phyloP scores from a whole-genome alignment of 495 filamentous ascomycete genomes.

The Talaromyces nanjingensis region DNA sequence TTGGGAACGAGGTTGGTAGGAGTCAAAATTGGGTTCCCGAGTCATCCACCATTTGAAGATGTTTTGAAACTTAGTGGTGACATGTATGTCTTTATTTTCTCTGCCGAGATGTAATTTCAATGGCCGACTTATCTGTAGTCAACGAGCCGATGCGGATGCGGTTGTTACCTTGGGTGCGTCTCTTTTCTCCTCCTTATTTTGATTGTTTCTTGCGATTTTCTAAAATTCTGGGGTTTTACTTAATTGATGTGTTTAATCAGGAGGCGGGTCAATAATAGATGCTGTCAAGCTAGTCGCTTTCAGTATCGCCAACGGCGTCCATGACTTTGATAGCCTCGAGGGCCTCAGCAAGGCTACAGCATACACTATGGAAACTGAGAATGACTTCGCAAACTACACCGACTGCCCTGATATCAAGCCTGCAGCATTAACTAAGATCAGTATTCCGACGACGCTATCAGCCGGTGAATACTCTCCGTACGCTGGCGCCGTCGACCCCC shows the following conservation, averaged over 20 bases:
- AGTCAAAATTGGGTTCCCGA: slow-evolving; percentile 1
- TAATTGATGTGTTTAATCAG: neutral
- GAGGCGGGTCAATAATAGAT: slow-evolving; percentile 5
- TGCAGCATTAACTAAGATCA: slow-evolving; percentile 1
- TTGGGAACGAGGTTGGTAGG: slow-evolving; percentile 2
- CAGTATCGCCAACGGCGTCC: slow-evolving; percentile 1
- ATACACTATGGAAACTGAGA: slow-evolving; percentile 7
- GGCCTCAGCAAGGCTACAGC: slow-evolving; percentile 6
- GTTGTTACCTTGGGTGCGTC: slow-evolving; percentile 1
- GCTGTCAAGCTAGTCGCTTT: slow-evolving; percentile 3
- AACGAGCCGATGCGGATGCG: neutral
- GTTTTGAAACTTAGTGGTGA: neutral
- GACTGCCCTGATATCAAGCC: neutral
- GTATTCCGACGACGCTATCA: slow-evolving; percentile 4
- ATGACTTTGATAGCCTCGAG: slow-evolving; percentile 7
- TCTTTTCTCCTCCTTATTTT: too few species aligned
- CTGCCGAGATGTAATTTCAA: neutral
- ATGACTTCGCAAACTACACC: slow-evolving; percentile 3
- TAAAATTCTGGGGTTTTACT: neutral
- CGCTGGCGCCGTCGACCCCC: neutral
- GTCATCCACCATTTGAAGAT: slow-evolving; percentile 5
- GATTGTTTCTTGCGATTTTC: neutral
- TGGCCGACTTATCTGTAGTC: slow-evolving; percentile 1
- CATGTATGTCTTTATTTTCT: slow-evolving; percentile 2
- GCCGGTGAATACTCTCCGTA: slow-evolving; percentile 4